Percentiles rank a stretch among this genome's conserved stretches.
These are phyloP conservation scores for Naegleria gruberi DNA, from an alignment of 208 protist genomes.

Conservation along the genomic window DNA sequence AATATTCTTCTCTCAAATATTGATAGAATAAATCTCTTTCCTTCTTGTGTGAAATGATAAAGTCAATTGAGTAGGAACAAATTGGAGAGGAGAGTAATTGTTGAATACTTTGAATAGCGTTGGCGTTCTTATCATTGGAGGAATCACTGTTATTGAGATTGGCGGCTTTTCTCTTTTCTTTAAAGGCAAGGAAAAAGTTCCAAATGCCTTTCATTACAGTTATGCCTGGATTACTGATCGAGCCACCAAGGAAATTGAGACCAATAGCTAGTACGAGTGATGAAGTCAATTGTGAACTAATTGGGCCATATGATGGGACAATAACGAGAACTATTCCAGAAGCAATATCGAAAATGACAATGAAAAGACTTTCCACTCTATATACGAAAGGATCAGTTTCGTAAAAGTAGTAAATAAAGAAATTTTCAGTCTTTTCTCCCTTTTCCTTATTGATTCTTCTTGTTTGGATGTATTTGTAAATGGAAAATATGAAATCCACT, in stretches of 20 bases:
- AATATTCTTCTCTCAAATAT: neutral
- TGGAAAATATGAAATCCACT: neutral
- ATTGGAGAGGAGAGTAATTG: neutral
- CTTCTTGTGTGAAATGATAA: neutral
- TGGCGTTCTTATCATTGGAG: neutral
- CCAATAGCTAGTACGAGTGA: neutral
- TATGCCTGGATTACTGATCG: neutral
- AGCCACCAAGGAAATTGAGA: neutral
- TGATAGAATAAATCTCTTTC: neutral
- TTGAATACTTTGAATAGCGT: neutral
- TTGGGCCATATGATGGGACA: neutral
- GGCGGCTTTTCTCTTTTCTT: neutral
- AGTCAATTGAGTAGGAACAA: neutral
- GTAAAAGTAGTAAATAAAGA: neutral
- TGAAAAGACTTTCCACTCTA: neutral
- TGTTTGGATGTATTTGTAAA: neutral
- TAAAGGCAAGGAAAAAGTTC: neutral
- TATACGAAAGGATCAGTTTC: neutral
- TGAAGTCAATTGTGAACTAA: neutral
- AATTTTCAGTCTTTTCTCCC: neutral
- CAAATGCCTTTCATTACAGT: neutral
- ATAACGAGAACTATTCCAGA: neutral
- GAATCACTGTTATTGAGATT: neutral
- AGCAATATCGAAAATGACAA: neutral
- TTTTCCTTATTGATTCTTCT: neutral